Base-by-base conservation (phyloP, 495 filamentous ascomycete genomes). In the Talaromyces liani region DNA sequence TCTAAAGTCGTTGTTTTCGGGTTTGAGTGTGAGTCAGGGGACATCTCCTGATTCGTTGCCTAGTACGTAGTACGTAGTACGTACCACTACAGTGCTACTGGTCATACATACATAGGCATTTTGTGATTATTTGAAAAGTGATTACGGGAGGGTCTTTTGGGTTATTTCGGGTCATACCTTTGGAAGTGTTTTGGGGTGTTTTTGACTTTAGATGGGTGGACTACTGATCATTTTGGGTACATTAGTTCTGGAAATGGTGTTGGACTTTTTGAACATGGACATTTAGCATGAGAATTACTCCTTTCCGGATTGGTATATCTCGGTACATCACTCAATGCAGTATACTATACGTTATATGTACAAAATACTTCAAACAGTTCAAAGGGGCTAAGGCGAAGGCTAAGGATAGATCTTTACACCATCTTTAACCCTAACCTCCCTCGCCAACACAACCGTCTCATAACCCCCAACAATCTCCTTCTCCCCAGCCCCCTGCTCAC, bases 381-480 rank as follows among this genome's bases (percentile, higher is more conserved):
- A 31, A 31, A 31, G 33, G 10, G 10, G 33, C 8, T 12, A 7
- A 9, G 14, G 2, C 22, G 1, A 24, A 22, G 24, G 34, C 18
- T 24, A 58, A 49, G 20, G 20, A 66, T 51, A 51, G 14, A 54
- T 73, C 14, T 63, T n/a, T 6, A 80, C 69, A 12, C 78, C 82
- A 56, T 72, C 65, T 67, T 66, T 79, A 61, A 72, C 74, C 41
- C 81, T 80, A 56, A 95, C 81, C 66, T 88, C 85, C 61, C 78
- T 73, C 9, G 93, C 92, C 55, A 79, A 64, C 20, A 96, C 82
- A 7, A 98, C 88, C 25, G 92, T 98, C 79, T 97, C 92, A 56
- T 93, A 84, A 0, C 91, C 91, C 14, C 81, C 86, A 2, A 84
- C 85, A 59, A 86, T 78, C 33, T 75, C 71, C 65, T 85, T 82